A percentile compares a stretch with the other conserved stretches of the same genome.
phyloP scores from a whole-genome alignment of 192 early-diverging fungal genomes.

The Gonapodya sp. region DNA sequence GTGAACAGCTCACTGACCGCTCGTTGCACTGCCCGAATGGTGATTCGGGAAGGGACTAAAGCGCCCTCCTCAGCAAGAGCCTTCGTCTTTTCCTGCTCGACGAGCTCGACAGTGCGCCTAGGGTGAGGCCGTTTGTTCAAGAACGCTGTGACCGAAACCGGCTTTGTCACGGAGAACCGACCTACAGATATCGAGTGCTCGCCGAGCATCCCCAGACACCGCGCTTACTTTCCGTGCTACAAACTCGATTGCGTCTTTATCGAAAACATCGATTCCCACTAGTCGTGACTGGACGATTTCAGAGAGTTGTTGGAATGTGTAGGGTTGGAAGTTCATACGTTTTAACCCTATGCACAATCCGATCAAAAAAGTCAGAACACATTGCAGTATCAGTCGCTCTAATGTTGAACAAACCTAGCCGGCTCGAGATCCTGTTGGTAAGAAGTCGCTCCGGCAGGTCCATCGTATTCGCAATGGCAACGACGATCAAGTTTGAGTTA shows the following conservation, averaged over 20 bases:
- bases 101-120: constrained; percentile 62
- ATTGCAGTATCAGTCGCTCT: constrained; percentile 11
- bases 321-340: constrained; percentile 88
- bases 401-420: no score
- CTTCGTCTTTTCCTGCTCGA: constrained; percentile 34
- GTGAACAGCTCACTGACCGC: constrained; percentile 83
- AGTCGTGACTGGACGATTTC: constrained; percentile 78
- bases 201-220: constrained; percentile 90
- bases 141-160: no score
- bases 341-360: constrained; percentile 47
- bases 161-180: constrained; percentile 22
- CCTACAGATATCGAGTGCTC: constrained; percentile 91
- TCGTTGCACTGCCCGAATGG: constrained; percentile 59
- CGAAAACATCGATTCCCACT: constrained; percentile 57
- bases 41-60: constrained; percentile 32
- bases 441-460: constrained; percentile 90
- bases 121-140: no score
- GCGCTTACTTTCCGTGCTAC: constrained; percentile 92
- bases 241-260: constrained; percentile 79
- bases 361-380: neutral
- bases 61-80: constrained; percentile 18
- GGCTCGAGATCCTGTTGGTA: constrained; percentile 77
- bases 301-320: constrained; percentile 74
- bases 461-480: constrained; percentile 98
- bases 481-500: constrained; percentile 74